A percentile compares a stretch with the other conserved stretches of the same genome.
These are phyloP conservation scores for Flammula alnicola DNA, from an alignment of 1,284 basidiomycete genomes.

Conservation along the genomic window DNA sequence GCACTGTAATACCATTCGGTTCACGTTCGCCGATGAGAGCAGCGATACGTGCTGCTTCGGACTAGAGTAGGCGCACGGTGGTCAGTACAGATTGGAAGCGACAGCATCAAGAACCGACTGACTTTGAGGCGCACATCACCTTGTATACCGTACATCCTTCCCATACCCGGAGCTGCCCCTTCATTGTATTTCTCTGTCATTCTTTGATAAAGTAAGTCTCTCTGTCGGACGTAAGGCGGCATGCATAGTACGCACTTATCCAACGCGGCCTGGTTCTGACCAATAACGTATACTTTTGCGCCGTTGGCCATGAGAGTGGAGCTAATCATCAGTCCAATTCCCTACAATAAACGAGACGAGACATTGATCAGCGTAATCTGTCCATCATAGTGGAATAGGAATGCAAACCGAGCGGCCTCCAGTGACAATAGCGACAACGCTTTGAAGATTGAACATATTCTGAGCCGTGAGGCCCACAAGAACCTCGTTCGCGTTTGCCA, in stretches of 20 bases:
- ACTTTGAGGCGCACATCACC: slow-evolving; percentile 9
- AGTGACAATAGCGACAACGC: slow-evolving; percentile 11
- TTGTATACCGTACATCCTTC: slow-evolving; percentile 6
- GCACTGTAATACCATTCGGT: slow-evolving; percentile 4
- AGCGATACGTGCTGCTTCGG: slow-evolving; percentile 8
- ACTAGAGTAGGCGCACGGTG: not conserved
- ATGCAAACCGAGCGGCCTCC: slow-evolving; percentile 9
- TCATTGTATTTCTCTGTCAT: slow-evolving; percentile 7
- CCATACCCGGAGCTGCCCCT: slow-evolving; percentile 4
- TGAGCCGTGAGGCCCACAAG: slow-evolving; percentile 6
- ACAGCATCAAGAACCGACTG: not conserved
- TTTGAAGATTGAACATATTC: slow-evolving; percentile 8
- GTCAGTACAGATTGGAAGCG: not conserved
- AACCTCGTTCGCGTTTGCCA: slow-evolving; percentile 2
- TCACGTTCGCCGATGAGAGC: slow-evolving; percentile 7
- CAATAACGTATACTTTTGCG: slow-evolving; percentile 13
- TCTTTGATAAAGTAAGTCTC: not conserved
- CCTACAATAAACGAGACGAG: not conserved
- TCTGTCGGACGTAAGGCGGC: no score
- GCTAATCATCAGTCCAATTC: slow-evolving; percentile 13
- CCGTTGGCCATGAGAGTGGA: slow-evolving; percentile 10
- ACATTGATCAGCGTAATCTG: no score
- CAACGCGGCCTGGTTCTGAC: slow-evolving; percentile 5
- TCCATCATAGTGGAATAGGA: not conserved
- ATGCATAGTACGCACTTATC: slow-evolving; percentile 1